A percentile compares a stretch with the other conserved stretches of the same genome.
Conservation (phyloP, 768 basidiomycete species). For the Leccinum subgranulosum region DNA sequence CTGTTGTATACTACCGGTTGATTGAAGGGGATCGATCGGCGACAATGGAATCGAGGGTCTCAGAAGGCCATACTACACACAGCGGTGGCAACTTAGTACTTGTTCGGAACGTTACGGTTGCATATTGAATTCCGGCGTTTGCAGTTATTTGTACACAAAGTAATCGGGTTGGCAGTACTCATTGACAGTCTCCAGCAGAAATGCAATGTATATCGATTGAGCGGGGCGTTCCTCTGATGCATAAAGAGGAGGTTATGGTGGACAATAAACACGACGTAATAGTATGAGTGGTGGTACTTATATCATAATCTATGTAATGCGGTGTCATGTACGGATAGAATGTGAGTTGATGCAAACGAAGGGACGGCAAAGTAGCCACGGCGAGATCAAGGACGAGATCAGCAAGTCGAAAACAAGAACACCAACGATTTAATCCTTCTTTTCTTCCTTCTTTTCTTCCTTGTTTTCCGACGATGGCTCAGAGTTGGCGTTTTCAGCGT, state of each 20-base stretch:
- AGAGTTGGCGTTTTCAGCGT: slow-evolving; percentile 57
- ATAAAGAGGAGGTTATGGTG: slow-evolving; percentile 9
- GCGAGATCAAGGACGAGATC: slow-evolving; percentile 8
- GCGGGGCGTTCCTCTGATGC: slow-evolving; percentile 22
- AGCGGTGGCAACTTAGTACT: too few relatives aligned
- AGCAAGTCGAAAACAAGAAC: background rate
- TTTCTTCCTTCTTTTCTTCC: slow-evolving; percentile 76
- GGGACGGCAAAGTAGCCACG: slow-evolving; percentile 20
- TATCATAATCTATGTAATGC: slow-evolving; percentile 31
- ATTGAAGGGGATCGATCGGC: too few relatives aligned
- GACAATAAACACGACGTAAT: slow-evolving; percentile 17
- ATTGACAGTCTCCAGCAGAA: too few relatives aligned
- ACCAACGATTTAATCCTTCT: slow-evolving; percentile 67
- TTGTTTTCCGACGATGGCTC: slow-evolving; percentile 35
- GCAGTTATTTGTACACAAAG: too few relatives aligned
- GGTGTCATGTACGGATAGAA: slow-evolving; percentile 2
- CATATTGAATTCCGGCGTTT: too few relatives aligned
- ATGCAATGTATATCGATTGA: slow-evolving; percentile 16
- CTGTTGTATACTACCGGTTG: background rate
- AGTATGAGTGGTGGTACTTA: slow-evolving; percentile 28
- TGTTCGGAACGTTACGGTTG: too few relatives aligned
- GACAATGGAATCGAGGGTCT: too few relatives aligned
- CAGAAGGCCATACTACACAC: too few relatives aligned
- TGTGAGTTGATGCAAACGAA: slow-evolving; percentile 20
- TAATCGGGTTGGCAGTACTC: too few relatives aligned